phyloP scores from a whole-genome alignment of 1,139 yeast genomes.

The Pichia sorboxylosa region DNA sequence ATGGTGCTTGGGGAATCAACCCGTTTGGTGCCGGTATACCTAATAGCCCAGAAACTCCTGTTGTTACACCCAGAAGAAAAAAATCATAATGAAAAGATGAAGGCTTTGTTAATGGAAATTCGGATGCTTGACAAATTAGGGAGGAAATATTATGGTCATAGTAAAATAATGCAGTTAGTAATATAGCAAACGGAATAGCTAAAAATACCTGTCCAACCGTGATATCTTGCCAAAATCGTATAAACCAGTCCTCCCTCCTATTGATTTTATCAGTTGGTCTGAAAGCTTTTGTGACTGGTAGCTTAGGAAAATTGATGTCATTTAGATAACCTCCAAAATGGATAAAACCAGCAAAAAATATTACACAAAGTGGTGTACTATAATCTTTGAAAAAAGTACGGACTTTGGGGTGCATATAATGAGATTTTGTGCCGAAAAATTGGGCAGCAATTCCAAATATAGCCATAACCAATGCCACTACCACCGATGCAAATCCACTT shows the following conservation, averaged over 20 bases:
- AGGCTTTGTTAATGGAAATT: conserved; percentile 75
- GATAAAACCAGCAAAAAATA: conserved; percentile 83
- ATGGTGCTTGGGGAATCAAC: conserved; percentile 90
- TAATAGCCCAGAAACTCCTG: conserved; percentile 74
- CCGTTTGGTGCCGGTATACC: conserved; percentile 98
- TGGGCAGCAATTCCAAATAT: conserved; percentile 61
- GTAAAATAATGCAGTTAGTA: conserved; percentile 73
- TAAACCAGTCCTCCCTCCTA: conserved; percentile 52
- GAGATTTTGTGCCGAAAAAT: conserved; percentile 48
- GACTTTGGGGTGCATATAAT: conserved; percentile 44
- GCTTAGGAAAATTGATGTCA: conserved; percentile 38
- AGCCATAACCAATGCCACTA: conserved; percentile 62
- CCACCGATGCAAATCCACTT: conserved; percentile 66
- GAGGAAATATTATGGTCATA: conserved; percentile 95
- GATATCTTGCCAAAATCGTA: conserved; percentile 65
- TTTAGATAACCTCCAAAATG: conserved; percentile 76
- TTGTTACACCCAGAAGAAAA: conserved; percentile 68
- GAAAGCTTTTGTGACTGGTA: conserved; percentile 68
- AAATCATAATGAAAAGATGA: conserved; percentile 92
- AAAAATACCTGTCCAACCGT: conserved; percentile 66
- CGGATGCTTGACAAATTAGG: conserved; percentile 76
- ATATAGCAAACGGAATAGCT: conserved; percentile 85
- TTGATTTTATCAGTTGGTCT: conserved; percentile 47
- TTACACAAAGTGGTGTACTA: conserved; percentile 69
- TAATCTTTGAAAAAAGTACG: conserved; percentile 76